Evolutionary conservation across 202 grass and related monocot genomes (phyloP), one percentile per base, ranked within the genome.

Genomic region (Saccharum hybrid): DNA sequence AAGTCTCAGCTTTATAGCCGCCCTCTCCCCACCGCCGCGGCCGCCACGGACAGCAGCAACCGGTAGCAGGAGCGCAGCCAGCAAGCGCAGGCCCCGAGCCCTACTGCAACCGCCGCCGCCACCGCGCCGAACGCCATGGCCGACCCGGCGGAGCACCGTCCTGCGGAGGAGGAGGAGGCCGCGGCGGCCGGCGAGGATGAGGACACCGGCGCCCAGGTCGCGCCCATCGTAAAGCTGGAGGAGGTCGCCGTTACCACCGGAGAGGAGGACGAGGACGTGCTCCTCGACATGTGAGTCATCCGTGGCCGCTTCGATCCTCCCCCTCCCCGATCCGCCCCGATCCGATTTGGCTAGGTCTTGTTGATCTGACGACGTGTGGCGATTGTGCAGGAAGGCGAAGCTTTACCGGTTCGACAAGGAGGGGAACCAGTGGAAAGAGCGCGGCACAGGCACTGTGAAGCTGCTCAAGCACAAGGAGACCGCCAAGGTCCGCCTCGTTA

Each of bases 191-290:
- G 84, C 7, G 94, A 96, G 72, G 94, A 96, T 43, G 94, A 96
- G 76, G 94, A 96, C 75, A 96, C 94, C 41, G 94, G 94, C 37
- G 94, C 94, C 15, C 90, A 96, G 84, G 86, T 96, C 40, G 91
- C 91, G 2, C 94, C 94, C 8, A 96, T 96, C 75, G 88, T 96
- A 11, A 93, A 85, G 75, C 86, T 96, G 4, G 90, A 96, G 82
- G 94, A 96, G 86, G 88, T 96, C 2, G 91, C 91, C 21, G 89
- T 96, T 23, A 91, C 94, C 42, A 96, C 94, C 65, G 94, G 94
- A 40, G 94, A 96, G 85, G 94, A 96, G 69, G 88, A 93, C 5
- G 94, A 96, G 83, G 88, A 93, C 1, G 66, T 88, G 5, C 88
- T 93, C 21, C 77, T 96, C 3, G 94, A 96, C 72, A 73, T 96